A percentile compares a stretch with the other conserved stretches of the same genome.
These are phyloP conservation scores for Mycotypha africana DNA, from an alignment of 371 early-diverging fungal genomes.

Conservation along the genomic window DNA sequence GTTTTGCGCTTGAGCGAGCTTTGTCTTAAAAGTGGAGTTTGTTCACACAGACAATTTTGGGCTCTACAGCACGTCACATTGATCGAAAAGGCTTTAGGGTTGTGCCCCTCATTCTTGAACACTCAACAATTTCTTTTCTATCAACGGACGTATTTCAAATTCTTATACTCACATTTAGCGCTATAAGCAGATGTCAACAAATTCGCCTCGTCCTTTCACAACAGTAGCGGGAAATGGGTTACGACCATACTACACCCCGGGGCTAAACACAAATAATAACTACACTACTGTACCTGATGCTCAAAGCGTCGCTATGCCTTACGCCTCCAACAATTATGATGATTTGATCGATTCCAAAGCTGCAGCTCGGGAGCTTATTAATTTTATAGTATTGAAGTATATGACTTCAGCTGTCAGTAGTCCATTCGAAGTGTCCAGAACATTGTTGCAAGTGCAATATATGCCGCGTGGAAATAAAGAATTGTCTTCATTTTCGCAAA, in stretches of 20 bases:
- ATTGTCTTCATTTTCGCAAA: slow-evolving; percentile 13
- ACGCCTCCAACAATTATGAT: slow-evolving; percentile 26
- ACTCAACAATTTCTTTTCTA: no score
- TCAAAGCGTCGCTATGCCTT: slow-evolving; percentile 14
- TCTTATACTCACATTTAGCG: no score
- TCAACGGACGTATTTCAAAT: no score
- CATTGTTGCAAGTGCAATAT: slow-evolving; percentile 81
- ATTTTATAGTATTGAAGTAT: slow-evolving; percentile 63
- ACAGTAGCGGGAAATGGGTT: slow-evolving; percentile 33
- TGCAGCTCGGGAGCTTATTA: slow-evolving; percentile 55
- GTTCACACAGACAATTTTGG: no score
- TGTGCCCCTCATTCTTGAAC: no score
- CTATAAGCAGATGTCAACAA: slow-evolving; percentile 20
- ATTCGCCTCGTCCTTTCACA: slow-evolving; percentile 35
- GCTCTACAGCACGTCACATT: no score
- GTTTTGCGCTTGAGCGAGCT: no score
- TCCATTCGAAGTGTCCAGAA: slow-evolving; percentile 75
- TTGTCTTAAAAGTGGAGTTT: no score
- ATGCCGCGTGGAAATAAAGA: slow-evolving; percentile 53
- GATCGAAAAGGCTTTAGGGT: no score
- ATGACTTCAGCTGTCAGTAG: slow-evolving; percentile 60
- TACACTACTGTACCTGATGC: slow-evolving; percentile 26
- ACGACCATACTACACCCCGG: slow-evolving; percentile 43
- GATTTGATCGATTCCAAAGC: slow-evolving; percentile 44
- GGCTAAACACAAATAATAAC: slow-evolving; percentile 27